Conservation (phyloP, 108 stramenopile genomes). For the Bacterosira constricta region DNA sequence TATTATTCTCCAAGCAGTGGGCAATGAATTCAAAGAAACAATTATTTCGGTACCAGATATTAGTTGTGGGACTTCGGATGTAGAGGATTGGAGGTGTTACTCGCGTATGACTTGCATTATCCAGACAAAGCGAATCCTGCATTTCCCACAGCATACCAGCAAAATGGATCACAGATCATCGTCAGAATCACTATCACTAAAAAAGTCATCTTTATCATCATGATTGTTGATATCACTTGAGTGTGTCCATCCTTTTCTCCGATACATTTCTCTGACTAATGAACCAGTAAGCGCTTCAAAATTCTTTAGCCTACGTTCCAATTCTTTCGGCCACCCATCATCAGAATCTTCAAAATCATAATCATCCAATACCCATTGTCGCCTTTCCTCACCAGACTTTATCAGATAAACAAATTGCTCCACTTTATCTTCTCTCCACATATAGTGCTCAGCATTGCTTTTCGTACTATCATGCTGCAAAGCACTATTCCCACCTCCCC, state of each 20-base stretch:
- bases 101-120: too few relatives aligned
- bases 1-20: too few relatives aligned
- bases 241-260: conserved; percentile 41
- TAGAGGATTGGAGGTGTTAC: too few relatives aligned
- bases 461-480: not conserved
- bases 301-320: conserved; percentile 49
- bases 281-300: conserved; percentile 42
- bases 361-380: conserved; percentile 76
- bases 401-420: conserved; percentile 72
- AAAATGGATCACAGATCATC: not conserved
- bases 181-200: conserved; percentile 25
- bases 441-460: conserved; percentile 14
- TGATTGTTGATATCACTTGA: conserved; percentile 32
- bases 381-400: conserved; percentile 74
- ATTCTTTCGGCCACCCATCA: conserved; percentile 47
- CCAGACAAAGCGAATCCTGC: too few relatives aligned
- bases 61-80: too few relatives aligned
- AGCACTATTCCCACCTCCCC: not conserved
- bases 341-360: conserved; percentile 77
- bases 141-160: too few relatives aligned
- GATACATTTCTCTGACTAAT: conserved; percentile 45
- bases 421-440: conserved; percentile 69
- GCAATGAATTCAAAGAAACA: too few relatives aligned
- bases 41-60: too few relatives aligned
- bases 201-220: conserved; percentile 53